Percentiles rank a stretch among this genome's conserved stretches.
phyloP scores from a whole-genome alignment of 2,329 filamentous ascomycete genomes.

The Penicillium sp. region DNA sequence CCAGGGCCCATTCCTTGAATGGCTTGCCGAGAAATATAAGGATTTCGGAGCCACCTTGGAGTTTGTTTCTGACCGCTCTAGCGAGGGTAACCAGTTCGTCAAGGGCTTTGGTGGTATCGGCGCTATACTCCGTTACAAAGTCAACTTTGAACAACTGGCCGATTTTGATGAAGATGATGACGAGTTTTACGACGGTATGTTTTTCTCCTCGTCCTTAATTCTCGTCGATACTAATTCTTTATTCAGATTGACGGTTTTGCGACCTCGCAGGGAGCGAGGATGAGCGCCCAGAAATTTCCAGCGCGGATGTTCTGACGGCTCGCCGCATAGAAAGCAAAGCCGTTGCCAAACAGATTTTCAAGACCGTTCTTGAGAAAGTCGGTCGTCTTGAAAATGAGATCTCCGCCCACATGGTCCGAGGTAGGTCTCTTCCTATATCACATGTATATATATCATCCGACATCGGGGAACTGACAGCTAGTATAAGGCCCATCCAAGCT shows the following conservation, averaged over 20 bases:
- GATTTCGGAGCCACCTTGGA: constrained; percentile 94
- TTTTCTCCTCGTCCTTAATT: not conserved
- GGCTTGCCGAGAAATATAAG: constrained; percentile 98
- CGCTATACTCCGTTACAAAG: constrained; percentile 95
- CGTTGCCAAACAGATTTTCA: constrained; percentile 31
- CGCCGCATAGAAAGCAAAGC: constrained; percentile 39
- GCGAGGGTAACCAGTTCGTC: constrained; percentile 98
- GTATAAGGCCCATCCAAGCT: constrained; percentile 43
- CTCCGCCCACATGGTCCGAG: constrained; percentile 37
- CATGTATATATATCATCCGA: not conserved
- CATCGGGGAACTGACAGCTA: not conserved
- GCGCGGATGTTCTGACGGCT: constrained; percentile 54
- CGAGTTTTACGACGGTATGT: constrained; percentile 77
- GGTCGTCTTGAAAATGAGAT: constrained; percentile 28
- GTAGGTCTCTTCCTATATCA: constrained; percentile 20
- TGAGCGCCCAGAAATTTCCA: constrained; percentile 60
- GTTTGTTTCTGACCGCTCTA: constrained; percentile 95
- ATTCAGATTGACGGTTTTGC: constrained; percentile 79
- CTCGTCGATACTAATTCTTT: constrained; percentile 10
- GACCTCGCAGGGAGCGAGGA: constrained; percentile 86
- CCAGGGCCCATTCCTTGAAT: constrained; percentile 93
- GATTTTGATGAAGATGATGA: constrained; percentile 79
- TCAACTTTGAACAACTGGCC: constrained; percentile 98
- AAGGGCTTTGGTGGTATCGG: constrained; percentile 99
- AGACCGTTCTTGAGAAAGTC: constrained; percentile 29